Evolutionary conservation across 2,329 filamentous ascomycete genomes (phyloP).

Genomic region (Grosmannia clavigera): DNA sequence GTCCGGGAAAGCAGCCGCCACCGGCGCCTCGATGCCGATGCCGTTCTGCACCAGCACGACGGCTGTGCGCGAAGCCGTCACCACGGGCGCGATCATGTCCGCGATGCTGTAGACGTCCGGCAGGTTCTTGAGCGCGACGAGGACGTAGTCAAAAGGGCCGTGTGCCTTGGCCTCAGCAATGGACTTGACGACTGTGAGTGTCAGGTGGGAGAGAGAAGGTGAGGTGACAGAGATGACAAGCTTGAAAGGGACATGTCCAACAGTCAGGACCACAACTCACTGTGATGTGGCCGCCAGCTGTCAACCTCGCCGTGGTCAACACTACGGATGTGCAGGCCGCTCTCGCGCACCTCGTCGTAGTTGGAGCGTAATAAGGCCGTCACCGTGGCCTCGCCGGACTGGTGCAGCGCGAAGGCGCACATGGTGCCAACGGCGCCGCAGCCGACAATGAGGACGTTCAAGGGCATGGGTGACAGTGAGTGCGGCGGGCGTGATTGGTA

Average conservation of each 20-base stretch:
- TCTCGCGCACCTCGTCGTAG: not conserved
- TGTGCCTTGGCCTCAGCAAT: not conserved
- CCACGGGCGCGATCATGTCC: not conserved
- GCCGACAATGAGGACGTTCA: constrained; percentile 3
- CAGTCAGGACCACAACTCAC: not conserved
- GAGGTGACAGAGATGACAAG: too few relatives aligned
- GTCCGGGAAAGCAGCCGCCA: not conserved
- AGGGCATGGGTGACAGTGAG: not conserved
- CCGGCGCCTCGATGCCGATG: constrained; percentile 2
- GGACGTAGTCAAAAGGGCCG: constrained; percentile 4
- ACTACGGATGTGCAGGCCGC: constrained; percentile 1
- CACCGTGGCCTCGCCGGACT: constrained; percentile 1
- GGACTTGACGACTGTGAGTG: not conserved
- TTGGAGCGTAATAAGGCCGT: constrained; percentile 2
- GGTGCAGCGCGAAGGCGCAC: constrained; percentile 2
- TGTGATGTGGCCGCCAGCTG: not conserved
- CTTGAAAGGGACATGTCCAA: too few relatives aligned
- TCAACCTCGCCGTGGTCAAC: not conserved
- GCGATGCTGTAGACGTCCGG: constrained; percentile 1
- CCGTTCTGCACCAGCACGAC: constrained; percentile 7
- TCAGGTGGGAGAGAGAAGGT: not conserved
- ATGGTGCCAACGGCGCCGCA: constrained; percentile 4
- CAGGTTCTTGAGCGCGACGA: constrained; percentile 3
- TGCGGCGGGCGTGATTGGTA: too few relatives aligned
- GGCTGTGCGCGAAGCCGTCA: not conserved